phyloP scores from a whole-genome alignment of 768 basidiomycete species.

The Fomitopsis pulvina region DNA sequence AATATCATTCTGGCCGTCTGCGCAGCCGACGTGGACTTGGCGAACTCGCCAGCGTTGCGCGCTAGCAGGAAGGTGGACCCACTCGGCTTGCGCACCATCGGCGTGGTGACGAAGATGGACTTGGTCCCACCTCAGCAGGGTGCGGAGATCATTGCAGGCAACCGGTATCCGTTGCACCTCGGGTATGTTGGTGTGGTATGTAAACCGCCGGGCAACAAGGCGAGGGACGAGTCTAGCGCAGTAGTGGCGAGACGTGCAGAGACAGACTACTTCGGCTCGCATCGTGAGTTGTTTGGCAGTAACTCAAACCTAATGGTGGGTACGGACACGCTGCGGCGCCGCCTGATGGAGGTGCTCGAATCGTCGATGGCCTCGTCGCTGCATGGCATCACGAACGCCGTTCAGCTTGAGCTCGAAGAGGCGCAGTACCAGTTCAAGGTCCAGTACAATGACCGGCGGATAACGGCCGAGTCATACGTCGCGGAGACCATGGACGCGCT shows the following conservation, averaged over 20 bases:
- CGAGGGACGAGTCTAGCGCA: conserved; percentile 41
- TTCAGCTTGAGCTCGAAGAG: conserved; percentile 95
- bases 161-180: conserved; percentile 93
- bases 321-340: conserved; percentile 80
- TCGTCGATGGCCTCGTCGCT: conserved; percentile 96
- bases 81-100: conserved; percentile 90
- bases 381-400: conserved; percentile 94
- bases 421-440: conserved; percentile 99
- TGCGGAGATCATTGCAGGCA: conserved; percentile 73
- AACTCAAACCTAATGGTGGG: conserved; percentile 78
- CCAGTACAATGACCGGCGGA: conserved; percentile 91
- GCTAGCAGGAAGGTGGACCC: conserved; percentile 94
- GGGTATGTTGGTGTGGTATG: conserved; percentile 97
- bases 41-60: conserved; percentile 92
- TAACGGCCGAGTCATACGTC: conserved; percentile 94
- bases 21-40: conserved; percentile 96
- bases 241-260: conserved; percentile 51
- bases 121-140: conserved; percentile 84
- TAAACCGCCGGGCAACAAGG: conserved; percentile 60
- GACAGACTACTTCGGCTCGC: conserved; percentile 57
- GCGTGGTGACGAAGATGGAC: conserved; percentile 99
- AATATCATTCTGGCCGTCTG: conserved; percentile 99
- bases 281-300: conserved; percentile 55
- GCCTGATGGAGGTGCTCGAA: conserved; percentile 96
- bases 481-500: conserved; percentile 94